Evolutionary conservation across 2,329 filamentous ascomycete species (phyloP), one percentile per base, ranked within the genome.

Genomic region (Microcera coccophila): DNA sequence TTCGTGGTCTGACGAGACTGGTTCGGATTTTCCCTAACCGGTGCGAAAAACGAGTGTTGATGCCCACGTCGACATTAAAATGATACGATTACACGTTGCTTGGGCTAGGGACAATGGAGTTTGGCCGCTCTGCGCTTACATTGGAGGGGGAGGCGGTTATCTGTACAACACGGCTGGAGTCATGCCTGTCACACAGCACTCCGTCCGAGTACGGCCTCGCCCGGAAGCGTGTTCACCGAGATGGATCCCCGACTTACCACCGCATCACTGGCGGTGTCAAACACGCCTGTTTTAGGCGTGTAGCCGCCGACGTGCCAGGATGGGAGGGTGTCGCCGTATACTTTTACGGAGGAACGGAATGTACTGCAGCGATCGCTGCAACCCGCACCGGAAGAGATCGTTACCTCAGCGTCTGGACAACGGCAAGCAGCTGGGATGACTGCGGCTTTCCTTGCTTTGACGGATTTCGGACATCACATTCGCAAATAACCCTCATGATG

Each of bases 11-110:
- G 36, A 41, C 31, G 45, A 42, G 28, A 53, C 36, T 45, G 42
- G 35, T 22, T 40, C 53, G 48, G 49, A 38, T 49, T 45, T 45
- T 46, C 40, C 43, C 44, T 58, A 44, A 58, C 55, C 55, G 55
- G 55, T 58, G 51, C 41, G 49, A 51, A 47, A n/a, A 47, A 51
- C 38, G 46, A 45, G 46, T 48, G 46, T 49, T 48, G 38, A 54
- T 53, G 44, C 42, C 44, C 22, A 47, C 44, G 53, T 44, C 43
- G 48, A 47, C 33, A 18, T 20, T 37, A 46, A 41, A 44, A 45
- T 49, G 38, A 41, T 40, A 47, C 49, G 49, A 53, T 42, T 44
- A 39, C 42, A 35, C 33, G 34, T 40, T 41, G 43, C 16, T 33
- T 31, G 17, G 29, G 40, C 45, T 5, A 17, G 7, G 9, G 29